Conservation (phyloP, 352 stramenopile species). For the Globisporangium nagaii region DNA sequence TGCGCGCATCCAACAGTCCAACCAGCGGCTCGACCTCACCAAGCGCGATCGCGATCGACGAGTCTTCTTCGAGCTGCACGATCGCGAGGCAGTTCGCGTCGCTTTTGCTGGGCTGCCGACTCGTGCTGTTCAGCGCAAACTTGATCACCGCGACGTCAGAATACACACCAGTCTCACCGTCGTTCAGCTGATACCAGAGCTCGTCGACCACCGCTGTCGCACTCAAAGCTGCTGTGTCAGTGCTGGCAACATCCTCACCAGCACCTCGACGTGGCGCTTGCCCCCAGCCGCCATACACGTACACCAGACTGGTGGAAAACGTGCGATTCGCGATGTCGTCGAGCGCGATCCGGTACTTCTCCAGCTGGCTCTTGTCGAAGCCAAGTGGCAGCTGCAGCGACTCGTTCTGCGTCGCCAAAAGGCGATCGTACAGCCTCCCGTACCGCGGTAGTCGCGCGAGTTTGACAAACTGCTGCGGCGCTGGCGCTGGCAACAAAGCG, state of each 20-base stretch:
- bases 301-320: slow-evolving; percentile 48
- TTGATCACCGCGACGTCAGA: slow-evolving; percentile 7
- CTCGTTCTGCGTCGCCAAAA: slow-evolving; percentile 15
- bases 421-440: slow-evolving; percentile 55
- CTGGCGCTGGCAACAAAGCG: neutral
- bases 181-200: slow-evolving; percentile 45
- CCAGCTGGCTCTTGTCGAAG: slow-evolving; percentile 11
- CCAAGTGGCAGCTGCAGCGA: slow-evolving; percentile 1
- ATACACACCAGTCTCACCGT: slow-evolving; percentile 21
- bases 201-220: slow-evolving; percentile 22
- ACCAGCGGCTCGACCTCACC: slow-evolving; percentile 32
- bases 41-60: slow-evolving; percentile 28
- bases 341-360: slow-evolving; percentile 23
- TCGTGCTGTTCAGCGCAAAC: slow-evolving; percentile 5
- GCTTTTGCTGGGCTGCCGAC: neutral
- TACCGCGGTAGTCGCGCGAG: slow-evolving; percentile 41
- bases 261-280: neutral
- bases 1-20: slow-evolving; percentile 23
- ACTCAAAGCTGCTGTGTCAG: neutral
- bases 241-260: neutral
- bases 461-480: slow-evolving; percentile 22
- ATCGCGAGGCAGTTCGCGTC: slow-evolving; percentile 5
- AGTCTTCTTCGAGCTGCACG: slow-evolving; percentile 53
- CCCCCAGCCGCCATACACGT: slow-evolving; percentile 29
- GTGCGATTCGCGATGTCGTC: slow-evolving; percentile 13